Evolutionary conservation across 495 filamentous ascomycete species (phyloP).

Genomic region (Xylaria castorea): DNA sequence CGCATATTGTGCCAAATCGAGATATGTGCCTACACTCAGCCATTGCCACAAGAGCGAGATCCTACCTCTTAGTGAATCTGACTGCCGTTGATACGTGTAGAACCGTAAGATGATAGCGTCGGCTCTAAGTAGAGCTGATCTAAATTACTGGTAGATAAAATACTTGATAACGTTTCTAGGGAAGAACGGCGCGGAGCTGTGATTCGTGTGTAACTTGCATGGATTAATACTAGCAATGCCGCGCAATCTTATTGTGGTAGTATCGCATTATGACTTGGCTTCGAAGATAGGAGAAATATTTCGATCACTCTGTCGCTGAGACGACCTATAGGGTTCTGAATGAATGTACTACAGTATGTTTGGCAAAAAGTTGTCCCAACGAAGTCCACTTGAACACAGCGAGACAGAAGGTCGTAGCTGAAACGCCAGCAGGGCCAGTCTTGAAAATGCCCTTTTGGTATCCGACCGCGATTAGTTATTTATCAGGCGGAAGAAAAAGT

Average conservation of each 20-base stretch:
- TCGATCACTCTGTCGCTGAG: not conserved
- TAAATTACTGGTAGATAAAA: slow-evolving; percentile 6
- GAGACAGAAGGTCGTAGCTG: not conserved
- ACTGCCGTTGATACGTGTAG: not conserved
- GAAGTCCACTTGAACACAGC: not conserved
- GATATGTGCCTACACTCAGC: not conserved
- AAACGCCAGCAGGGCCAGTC: not conserved
- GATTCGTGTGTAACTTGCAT: slow-evolving; percentile 16
- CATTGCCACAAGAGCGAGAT: no score
- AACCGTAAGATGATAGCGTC: not conserved
- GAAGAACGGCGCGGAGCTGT: not conserved
- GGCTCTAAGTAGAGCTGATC: not conserved
- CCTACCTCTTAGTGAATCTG: not conserved
- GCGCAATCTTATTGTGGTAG: slow-evolving; percentile 22
- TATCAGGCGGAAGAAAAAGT: not conserved
- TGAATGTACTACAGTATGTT: not conserved
- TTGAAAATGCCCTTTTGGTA: not conserved
- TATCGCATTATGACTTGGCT: slow-evolving; percentile 14
- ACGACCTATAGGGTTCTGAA: not conserved
- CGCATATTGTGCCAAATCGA: not conserved
- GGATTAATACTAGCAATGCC: slow-evolving; percentile 10
- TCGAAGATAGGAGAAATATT: slow-evolving; percentile 12
- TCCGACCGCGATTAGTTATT: not conserved
- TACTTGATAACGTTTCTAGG: not conserved
- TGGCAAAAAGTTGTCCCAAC: not conserved